Evolutionary conservation across 148 eudicot species (phyloP), one percentile per base, ranked within the genome.

Genomic region (Chenopodium suecicum): DNA sequence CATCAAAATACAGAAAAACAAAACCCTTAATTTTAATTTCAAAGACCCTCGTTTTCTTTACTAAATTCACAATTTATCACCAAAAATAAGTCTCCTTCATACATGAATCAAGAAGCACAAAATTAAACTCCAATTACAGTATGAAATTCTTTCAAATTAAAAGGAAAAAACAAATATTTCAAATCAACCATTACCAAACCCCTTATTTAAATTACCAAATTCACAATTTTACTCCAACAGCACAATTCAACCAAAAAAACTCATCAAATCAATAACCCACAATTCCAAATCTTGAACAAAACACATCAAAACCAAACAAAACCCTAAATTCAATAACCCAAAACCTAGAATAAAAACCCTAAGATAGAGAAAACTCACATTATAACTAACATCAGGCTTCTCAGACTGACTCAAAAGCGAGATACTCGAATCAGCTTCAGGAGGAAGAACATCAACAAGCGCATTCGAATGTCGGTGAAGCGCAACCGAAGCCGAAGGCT

Each of bases 361-460:
- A 72, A 25, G n/a, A 34, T 22, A 48, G n/a, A 48, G 62, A 23
- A 20, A 20, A 34, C 76, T 85, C 65, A 94, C 98, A 85, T 82
- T 90, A 54, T 94, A 94, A n/a, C 91, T 80, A 41, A 94, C 97
- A 82, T 94, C 98, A 29, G 98, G 98, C 89, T 92, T 94, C 91
- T 94, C 98, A 1, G 98, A 89, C 64, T 94, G 98, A 79, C 94
- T 91, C 14, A 94, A 84, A 7, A 94, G 86, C 47, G 97, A 92
- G 3, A 94, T 94, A 80, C 98, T 94, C 5, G 98, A 94, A 83
- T 94, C 98, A 4, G 98, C 98, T 76, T 94, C 98, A 0, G 98
- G 98, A 13, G 97, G 97, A 84, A 94, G 72, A 14, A 94, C 98
- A 83, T 94, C 98, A 9, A 92, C 97, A 16, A 94, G 89, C 23